Base-by-base conservation (phyloP, 805 yeast species). In the Yarrowia sp. region DNA sequence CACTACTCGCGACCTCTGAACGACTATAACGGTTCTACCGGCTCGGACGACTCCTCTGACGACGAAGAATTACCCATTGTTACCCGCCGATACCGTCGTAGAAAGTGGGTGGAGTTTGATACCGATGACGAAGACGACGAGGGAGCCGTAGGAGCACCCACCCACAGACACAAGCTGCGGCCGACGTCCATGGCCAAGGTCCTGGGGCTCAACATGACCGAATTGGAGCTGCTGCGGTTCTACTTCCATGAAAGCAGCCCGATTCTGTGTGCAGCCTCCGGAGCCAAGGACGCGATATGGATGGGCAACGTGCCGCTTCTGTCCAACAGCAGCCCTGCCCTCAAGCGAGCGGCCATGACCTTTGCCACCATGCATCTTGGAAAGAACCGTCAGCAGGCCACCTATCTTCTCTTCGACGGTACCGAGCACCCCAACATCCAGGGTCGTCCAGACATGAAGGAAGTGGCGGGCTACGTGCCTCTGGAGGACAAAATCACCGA, bases 121-220 rank as follows among this genome's bases (percentile, higher is more conserved):
- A 14, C 36, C 3, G 58, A 52, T 15, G 59, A 22, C 10, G 59
- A 53, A 12, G 32, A 40, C 14, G 36, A 53, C 7, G 12, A 19
- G 12, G 10, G 10, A 7, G 14, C 14, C 5, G 5, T 4, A 12
- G 14, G 22, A 19, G n/a, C 42, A 4, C 58, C 58, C 2, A 11
- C n/a, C 2, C 58, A 52, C 32, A 12, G 19, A 40, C 59, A 53
- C 35, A 53, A 40, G 19, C 45, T 40, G 9, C 12, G 59, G 14
- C 59, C 59, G 3, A 53, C 59, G 3, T 53, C 59, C 8, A 53
- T 53, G 59, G 59, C 59, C 35, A 40, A 53, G 19, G 45, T 53
- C 4, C 19, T 53, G 19, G 59, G 59, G 9, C 59, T 53, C 59
- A 53, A 40, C 35, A 38, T 53, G 59, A 53, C 45, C 15, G 59